Base-by-base conservation (phyloP, 306 rosid genomes). In the Ormosia emarginata region DNA sequence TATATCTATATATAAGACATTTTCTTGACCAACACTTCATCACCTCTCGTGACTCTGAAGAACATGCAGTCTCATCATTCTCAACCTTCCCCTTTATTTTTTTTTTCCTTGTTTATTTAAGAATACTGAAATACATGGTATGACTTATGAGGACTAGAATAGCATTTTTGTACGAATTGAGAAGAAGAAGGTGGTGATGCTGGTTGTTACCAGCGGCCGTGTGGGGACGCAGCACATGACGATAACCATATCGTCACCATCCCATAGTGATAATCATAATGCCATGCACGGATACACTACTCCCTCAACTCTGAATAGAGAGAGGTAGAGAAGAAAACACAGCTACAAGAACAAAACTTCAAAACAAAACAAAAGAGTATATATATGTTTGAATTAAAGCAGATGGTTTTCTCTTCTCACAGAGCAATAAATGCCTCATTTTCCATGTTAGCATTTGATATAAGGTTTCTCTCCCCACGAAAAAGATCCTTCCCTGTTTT, bases 391-490 rank as follows among this genome's bases (percentile, higher is more conserved):
- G 58, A 74, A 73, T 57, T 57, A 39, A 58, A 18, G 32, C 43
- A 58, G 40, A 75, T 43, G 30, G 10, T 7, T 47, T 43, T 40
- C 47, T 59, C 47, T 36, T 80, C 77, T 82, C 71, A 83, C 61
- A 67, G 49, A 82, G 49, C 52, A 66, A 63, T 82, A 69, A 79
- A 80, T 40, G 68, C 85, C 79, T 69, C 77, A 77, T 84, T 89
- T 90, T 88, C 96, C 73, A 85, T 88, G 81, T 90, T 88, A 55
- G 89, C 87, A 40, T 80, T 82, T 74, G 33, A 79, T 78, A 76
- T 83, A 65, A 88, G 87, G 94, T 88, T 89, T 86, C 87, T 72
- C 89, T 85, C 78, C 82, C 75, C 87, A 90, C 90, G 92, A 90
- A 88, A 90, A 90, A 88, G 90, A 90, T 90, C 88, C 90, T 82